Evolutionary conservation across 2,329 filamentous ascomycete species (phyloP), one percentile per base, ranked within the genome.

Genomic region (Cucurbitaria berberidis): DNA sequence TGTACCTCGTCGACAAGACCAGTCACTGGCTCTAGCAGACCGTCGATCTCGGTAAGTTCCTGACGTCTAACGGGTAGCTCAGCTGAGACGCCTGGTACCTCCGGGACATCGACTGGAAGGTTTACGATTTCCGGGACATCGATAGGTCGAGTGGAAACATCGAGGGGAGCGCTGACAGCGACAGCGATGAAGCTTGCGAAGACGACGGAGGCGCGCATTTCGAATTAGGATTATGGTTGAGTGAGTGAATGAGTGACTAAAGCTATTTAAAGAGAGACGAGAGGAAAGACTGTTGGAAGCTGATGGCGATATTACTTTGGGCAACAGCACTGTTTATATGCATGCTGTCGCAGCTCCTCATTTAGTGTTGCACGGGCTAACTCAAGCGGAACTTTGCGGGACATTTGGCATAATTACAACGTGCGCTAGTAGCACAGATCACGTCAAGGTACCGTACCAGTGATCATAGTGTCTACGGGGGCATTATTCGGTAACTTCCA

Each of bases 111-210:
- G 21, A 40, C 21, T 15, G 45, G 45, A 5, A 47, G 44, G 34
- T 30, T 30, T 30, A 3, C 7, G 3, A 30, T 7, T 13, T 38
- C 34, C 19, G 44, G 34, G 21, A 47, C 8, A 3, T 45, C 32
- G 21, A 45, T 22, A 8, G 42, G 32, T 15, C 35, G 11, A 5
- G 16, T 27, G 24, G 43, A 45, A 1, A 53, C n/a, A 18, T 48
- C 36, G 41, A 49, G 35, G 2, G 51, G 51, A 30, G 51, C 45
- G 35, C 40, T 29, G 16, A 41, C 51, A 18, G 51, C 51, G 22
- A 54, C 35, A 49, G 51, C 51, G 32, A 45, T 29, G 42, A 54
- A 49, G 51, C 45, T 46, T 21, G 45, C 51, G 29, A 54, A 42
- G 46, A 43, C 21, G 43, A 32, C 22, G n/a, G 43, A 53, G 46